Conservation (phyloP, 139 green algal species). For the Chlorella sorokiniana region DNA sequence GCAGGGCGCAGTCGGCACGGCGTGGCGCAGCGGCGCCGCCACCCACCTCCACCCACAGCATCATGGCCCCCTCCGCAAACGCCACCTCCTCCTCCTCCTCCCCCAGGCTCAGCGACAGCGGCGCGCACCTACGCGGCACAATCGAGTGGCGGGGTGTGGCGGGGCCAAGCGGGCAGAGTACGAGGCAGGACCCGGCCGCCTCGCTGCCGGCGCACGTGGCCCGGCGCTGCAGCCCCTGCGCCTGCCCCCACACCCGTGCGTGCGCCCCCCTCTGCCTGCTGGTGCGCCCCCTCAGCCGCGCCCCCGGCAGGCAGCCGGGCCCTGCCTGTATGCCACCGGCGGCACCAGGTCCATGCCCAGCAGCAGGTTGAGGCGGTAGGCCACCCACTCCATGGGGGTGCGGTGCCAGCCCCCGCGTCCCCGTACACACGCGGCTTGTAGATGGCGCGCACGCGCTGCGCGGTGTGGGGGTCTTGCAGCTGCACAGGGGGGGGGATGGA, state of each 20-base stretch:
- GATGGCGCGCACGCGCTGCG: constrained; percentile 42
- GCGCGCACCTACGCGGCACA: constrained; percentile 5
- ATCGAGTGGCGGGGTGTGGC: background rate
- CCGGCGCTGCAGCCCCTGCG: too few relatives aligned
- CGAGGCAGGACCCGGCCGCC: background rate
- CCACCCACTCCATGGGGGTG: constrained; percentile 75
- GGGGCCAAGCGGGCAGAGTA: background rate
- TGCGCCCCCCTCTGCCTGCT: too few relatives aligned
- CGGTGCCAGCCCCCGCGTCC: constrained; percentile 84
- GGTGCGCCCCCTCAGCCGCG: background rate
- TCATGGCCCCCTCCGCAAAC: constrained; percentile 75
- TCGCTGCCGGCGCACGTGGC: too few relatives aligned
- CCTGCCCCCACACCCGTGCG: too few relatives aligned
- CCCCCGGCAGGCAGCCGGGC: background rate
- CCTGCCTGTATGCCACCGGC: constrained; percentile 61
- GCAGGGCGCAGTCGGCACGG: too few relatives aligned
- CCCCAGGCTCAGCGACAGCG: background rate
- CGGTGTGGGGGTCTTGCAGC: constrained; percentile 45
- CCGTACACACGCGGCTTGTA: constrained; percentile 81
- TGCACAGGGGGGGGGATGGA: background rate
- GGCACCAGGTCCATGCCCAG: constrained; percentile 84
- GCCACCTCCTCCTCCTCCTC: constrained; percentile 53
- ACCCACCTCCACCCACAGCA: constrained; percentile 66
- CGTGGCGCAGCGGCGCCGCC: too few relatives aligned
- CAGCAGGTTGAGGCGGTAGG: constrained; percentile 85